phyloP scores from a whole-genome alignment of 345 rosid genomes.

The Corchorus capsularis region DNA sequence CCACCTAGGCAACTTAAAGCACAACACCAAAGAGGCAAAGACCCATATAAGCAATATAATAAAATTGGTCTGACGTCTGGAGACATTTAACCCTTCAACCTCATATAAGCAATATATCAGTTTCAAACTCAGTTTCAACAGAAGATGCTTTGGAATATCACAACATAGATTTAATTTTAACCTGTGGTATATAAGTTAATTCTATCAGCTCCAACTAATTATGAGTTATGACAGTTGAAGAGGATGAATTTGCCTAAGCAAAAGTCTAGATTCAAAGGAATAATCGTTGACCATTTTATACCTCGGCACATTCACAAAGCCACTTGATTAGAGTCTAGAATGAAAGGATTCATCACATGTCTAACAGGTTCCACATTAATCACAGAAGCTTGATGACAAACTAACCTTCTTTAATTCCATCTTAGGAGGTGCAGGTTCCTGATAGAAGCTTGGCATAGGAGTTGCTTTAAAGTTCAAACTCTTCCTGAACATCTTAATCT shows the following conservation, averaged over 20 bases:
- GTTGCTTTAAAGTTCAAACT: slow-evolving; percentile 95
- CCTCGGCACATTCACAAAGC: not conserved
- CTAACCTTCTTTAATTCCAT: slow-evolving; percentile 86
- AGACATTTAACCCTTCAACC: not conserved
- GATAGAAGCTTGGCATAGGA: slow-evolving; percentile 98
- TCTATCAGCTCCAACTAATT: not conserved
- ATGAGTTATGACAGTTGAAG: not conserved
- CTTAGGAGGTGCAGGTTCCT: slow-evolving; percentile 90
- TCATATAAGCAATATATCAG: not conserved
- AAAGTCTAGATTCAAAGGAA: not conserved
- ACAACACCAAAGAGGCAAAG: not conserved
- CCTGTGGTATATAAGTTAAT: not conserved
- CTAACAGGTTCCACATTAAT: not conserved
- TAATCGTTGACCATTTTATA: not conserved
- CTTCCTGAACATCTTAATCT: slow-evolving; percentile 85
- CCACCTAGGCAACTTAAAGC: slow-evolving; percentile 7
- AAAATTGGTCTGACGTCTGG: not conserved
- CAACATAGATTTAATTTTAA: not conserved
- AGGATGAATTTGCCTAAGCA: not conserved
- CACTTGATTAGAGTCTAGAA: not conserved
- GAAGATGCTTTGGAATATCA: not conserved
- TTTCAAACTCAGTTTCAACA: not conserved
- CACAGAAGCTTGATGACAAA: slow-evolving; percentile 9
- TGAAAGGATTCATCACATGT: not conserved
- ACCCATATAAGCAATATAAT: not conserved